Base-by-base conservation (phyloP, 805 yeast species). In the Candida schatavii region DNA sequence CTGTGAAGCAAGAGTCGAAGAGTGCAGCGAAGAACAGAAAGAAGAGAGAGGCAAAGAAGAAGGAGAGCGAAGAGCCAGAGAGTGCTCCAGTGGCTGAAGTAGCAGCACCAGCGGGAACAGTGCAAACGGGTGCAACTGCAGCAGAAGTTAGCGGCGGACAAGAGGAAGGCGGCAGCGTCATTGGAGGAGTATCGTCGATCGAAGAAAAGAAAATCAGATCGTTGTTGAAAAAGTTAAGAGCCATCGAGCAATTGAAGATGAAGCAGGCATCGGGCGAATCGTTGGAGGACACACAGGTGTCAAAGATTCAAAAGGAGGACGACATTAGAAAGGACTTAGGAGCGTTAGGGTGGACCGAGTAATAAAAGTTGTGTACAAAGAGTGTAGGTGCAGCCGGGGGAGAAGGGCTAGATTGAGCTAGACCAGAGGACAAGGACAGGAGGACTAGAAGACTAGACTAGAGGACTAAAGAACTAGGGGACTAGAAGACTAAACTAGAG, bases 121-220 rank as follows among this genome's bases (percentile, higher is more conserved):
- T 46, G 15, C 41, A 51, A 20, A 34, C 34, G 13, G 39, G 42
- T n/a, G 34, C 39, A 11, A 27, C 47, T 9, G 29, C 47, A 10
- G 32, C 62, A 10, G 46, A 42, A 19, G 45, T 41, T 29, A 35
- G 48, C 19, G 31, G 44, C n/a, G 96, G 53, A 14, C 43, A 51
- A 7, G 42, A 48, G 22, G 49, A 56, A 19, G 59, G 59, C 19
- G 73, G 76, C 10, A 53, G 70, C 36, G 78, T 79, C 29, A 70
- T 74, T 44, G 85, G 85, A 20, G 87, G 85, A 33, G 79, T 79
- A 19, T 72, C 71, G 28, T 78, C 87, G 9, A 74, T 87, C 31
- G 97, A 91, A 64, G 98, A 91, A 54, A 93, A 90, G 75, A 89
- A 90, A 66, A 83, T 88, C 49, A 79, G 99, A 61, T 81, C 93